Evolutionary conservation across 1,139 yeast genomes (phyloP), one percentile per base, ranked within the genome.

Genomic region (Candida sanyaensis): DNA sequence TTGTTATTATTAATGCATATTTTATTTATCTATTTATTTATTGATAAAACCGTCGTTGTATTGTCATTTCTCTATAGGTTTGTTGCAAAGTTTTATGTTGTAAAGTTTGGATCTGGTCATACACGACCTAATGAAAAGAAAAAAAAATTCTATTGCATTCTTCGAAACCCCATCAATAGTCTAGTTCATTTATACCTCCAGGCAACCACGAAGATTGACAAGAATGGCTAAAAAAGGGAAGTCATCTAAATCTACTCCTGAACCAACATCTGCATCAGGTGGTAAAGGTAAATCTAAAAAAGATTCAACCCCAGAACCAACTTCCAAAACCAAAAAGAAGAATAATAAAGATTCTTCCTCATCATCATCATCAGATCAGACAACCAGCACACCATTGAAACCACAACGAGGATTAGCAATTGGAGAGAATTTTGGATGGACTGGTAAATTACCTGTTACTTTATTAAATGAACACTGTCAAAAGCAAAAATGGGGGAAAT

Each of bases 381-480:
- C 50, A 8, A 6, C 46, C 13, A 41, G 40, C 6, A 59, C 52
- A 11, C 68, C 57, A 9, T 45, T 52, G 4, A 60, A 61, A 36
- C 80, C 80, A 1, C 71, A 60, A 40, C 57, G 80, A 53, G 80
- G 80, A 9, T 57, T 71, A 38, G 75, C 68, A 9, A 68, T 75
- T 32, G 79, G 78, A 11, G 80, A 75, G 38, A 75, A 75, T 55
- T 75, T 75, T 63, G 80, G 80, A 4, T 92, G 98, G 97, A 91
- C 97, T 1, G 99, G 99, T 1, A 93, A 93, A 58, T 71, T 93
- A 10, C 98, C 99, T 0, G 91, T 89, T 2, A 85, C 96, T 0
- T 66, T 93, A 31, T 73, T 93, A 4, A 89, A 89, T 61, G 99
- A 93, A 60, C 87, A 86, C 55, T 88, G 96, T 53, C 97, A 89